These are phyloP conservation scores for Coemansia sp. DNA, from an alignment of 192 early-diverging fungal species.

Conservation along the genomic window DNA sequence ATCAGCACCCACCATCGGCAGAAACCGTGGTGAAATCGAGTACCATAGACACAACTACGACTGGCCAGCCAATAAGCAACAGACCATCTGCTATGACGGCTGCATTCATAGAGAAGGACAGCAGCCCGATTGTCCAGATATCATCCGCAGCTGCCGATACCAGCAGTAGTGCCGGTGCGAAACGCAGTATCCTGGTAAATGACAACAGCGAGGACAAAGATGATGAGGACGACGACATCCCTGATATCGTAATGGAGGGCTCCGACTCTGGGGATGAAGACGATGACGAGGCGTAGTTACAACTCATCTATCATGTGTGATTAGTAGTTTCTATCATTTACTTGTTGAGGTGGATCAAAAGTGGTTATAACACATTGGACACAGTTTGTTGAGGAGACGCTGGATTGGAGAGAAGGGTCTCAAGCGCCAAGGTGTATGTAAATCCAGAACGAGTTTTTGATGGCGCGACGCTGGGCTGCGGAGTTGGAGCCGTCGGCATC, in stretches of 20 bases:
- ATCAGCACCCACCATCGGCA: background rate
- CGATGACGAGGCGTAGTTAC: too few species aligned
- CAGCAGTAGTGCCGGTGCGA: background rate
- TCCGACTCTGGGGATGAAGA: constrained; percentile 52
- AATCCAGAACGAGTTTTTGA: constrained; percentile 47
- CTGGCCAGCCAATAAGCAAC: background rate
- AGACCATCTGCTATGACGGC: background rate
- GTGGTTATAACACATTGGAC: background rate
- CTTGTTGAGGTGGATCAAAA: too few species aligned
- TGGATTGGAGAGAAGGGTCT: background rate
- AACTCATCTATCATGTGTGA: too few species aligned
- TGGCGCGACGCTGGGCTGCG: constrained; percentile 12
- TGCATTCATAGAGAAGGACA: background rate
- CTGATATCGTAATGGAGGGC: constrained; percentile 54
- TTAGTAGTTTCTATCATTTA: too few species aligned
- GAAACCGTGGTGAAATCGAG: background rate
- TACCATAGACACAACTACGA: background rate
- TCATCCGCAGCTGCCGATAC: background rate
- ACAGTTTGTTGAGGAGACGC: too few species aligned
- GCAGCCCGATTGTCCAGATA: background rate
- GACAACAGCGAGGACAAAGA: constrained; percentile 10
- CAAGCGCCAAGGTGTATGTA: constrained; percentile 37
- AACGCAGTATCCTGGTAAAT: background rate
- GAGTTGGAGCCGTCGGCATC: background rate
- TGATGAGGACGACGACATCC: constrained; percentile 38